Percentiles rank a stretch among this genome's conserved stretches.
Conservation (phyloP, 2,329 filamentous ascomycete genomes). For the Chaetomium sp. region DNA sequence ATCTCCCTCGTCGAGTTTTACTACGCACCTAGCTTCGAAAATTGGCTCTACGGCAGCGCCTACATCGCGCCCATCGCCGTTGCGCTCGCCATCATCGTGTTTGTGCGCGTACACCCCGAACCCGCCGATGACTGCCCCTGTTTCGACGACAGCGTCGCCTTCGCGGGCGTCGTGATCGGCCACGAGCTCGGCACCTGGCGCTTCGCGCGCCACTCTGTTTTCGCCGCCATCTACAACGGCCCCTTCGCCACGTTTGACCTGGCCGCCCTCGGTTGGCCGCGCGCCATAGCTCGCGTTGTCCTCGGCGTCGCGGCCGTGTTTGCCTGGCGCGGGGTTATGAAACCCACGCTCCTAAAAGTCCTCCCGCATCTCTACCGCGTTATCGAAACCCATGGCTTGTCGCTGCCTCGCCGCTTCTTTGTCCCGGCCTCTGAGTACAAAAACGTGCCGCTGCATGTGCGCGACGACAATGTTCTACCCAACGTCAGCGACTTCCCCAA, state of each 20-base stretch:
- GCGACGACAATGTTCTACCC: slow-evolving; percentile 79
- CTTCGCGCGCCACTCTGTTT: slow-evolving; percentile 50
- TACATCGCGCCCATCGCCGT: slow-evolving; percentile 60
- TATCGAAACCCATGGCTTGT: slow-evolving; percentile 71
- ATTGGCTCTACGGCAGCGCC: slow-evolving; percentile 59
- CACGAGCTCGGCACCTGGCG: slow-evolving; percentile 80
- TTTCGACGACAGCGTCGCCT: slow-evolving; percentile 92
- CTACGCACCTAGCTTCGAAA: slow-evolving; percentile 57
- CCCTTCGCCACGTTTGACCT: slow-evolving; percentile 56
- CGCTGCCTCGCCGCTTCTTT: slow-evolving; percentile 84
- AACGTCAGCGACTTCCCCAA: slow-evolving; percentile 80
- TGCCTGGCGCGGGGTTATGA: slow-evolving; percentile 83
- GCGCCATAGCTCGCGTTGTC: slow-evolving; percentile 61
- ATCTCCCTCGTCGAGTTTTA: slow-evolving; percentile 55
- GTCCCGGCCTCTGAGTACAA: slow-evolving; percentile 85
- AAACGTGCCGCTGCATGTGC: slow-evolving; percentile 67
- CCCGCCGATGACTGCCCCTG: slow-evolving; percentile 95
- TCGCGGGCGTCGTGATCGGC: slow-evolving; percentile 84
- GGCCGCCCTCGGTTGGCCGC: slow-evolving; percentile 57
- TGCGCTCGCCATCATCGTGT: slow-evolving; percentile 59
- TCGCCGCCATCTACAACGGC: slow-evolving; percentile 40
- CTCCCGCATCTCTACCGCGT: slow-evolving; percentile 84
- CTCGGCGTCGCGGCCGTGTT: slow-evolving; percentile 81
- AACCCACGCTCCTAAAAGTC: slow-evolving; percentile 68
- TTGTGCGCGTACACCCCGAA: slow-evolving; percentile 88